Evolutionary conservation across 2,329 filamentous ascomycete species (phyloP), one percentile per base, ranked within the genome.

Genomic region (Keithomyces neogunnii): DNA sequence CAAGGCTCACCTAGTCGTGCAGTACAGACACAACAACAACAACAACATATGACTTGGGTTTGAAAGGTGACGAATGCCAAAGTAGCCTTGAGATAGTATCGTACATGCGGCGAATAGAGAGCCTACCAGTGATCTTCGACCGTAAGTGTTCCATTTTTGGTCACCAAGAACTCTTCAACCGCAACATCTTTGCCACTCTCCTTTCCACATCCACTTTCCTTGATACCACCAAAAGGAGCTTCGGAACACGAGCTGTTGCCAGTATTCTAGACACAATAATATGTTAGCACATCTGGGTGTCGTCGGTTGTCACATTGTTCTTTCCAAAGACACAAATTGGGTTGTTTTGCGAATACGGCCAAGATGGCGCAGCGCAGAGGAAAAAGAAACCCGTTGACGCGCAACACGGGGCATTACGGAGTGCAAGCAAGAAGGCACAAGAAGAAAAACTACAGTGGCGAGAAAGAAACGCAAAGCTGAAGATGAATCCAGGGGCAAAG

Each of bases 101-200:
- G n/a, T 13, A 32, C 43, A 45, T 38, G 36, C 10, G 19, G 19
- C 7, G n/a, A 32, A 26, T 29, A 19, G 19, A 19, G 19, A 9
- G 7, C 28, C 51, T 38, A 53, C 48, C 48, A 56, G 42, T 55
- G 54, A 30, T 53, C 51, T 49, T 60, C 70, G 3, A 75, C 46
- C 0, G 71, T 69, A 56, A 75, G 57, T 0, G 72, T 75, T 3
- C 71, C 72, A 5, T 66, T 71, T 61, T 75, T 76, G 2, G 71
- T 70, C 36, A 73, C 63, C 45, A 75, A 60, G 45, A 71, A 76
- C 57, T 75, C 73, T 33, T 73, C 67, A 19, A 76, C 64, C 0
- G 72, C 73, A 26, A 74, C 66, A 31, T 75, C 73, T 54, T 74
- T 75, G 40, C 73, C 72, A 1, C 68, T 70, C 55, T 76, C 73